Conservation (phyloP, 306 rosid genomes). For the Quercus mongolica region DNA sequence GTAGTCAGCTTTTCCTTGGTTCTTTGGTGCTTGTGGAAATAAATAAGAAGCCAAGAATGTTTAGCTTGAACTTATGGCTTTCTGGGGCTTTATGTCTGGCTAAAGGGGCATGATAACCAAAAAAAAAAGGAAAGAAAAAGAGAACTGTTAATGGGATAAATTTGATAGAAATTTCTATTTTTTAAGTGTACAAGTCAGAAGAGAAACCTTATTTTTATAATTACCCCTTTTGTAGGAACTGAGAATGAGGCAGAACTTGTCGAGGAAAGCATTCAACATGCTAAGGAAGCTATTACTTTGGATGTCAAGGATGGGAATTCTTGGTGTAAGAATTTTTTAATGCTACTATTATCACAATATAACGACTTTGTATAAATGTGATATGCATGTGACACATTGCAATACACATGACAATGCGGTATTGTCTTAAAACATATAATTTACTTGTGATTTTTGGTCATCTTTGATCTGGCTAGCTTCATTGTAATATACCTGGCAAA, state of each 20-base stretch:
- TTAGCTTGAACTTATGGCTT: too few relatives aligned
- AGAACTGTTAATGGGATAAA: background rate
- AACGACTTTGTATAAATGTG: background rate
- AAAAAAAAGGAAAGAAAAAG: too few relatives aligned
- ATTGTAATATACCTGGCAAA: background rate
- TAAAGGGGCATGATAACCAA: too few relatives aligned
- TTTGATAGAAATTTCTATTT: background rate
- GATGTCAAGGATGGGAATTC: conserved; percentile 94
- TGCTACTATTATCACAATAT: background rate
- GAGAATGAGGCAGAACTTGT: conserved; percentile 84
- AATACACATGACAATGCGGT: background rate
- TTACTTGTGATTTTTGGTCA: background rate
- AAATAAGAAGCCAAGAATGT: too few relatives aligned
- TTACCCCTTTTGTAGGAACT: conserved; percentile 43
- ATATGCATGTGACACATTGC: background rate
- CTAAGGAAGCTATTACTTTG: conserved; percentile 83
- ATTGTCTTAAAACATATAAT: background rate
- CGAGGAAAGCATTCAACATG: conserved; percentile 93
- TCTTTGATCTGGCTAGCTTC: background rate
- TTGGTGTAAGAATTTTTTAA: conserved; percentile 70
- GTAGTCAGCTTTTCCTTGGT: too few relatives aligned
- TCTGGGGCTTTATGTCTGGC: too few relatives aligned
- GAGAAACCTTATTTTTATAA: conserved; percentile 1
- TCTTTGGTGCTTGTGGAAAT: too few relatives aligned
- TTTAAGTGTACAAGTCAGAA: background rate